Evolutionary conservation across 2,329 filamentous ascomycete genomes (phyloP).

Genomic region (Drechslera avenae): DNA sequence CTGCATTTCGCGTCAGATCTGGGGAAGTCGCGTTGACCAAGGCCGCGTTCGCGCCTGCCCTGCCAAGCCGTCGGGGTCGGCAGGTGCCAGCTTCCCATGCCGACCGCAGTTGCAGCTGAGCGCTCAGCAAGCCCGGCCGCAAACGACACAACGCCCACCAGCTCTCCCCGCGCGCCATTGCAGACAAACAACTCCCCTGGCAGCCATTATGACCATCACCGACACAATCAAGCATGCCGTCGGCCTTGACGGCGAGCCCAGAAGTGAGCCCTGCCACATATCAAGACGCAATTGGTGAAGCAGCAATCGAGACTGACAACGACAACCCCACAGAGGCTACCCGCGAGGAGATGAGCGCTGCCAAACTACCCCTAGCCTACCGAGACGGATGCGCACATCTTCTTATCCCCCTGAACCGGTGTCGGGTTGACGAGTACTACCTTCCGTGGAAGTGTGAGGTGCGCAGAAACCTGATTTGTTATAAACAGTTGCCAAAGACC

Average conservation of each 20-base stretch:
- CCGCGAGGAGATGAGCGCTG: constrained; percentile 91
- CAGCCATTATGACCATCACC: constrained; percentile 49
- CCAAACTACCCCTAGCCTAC: constrained; percentile 85
- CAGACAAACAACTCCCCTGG: constrained; percentile 15
- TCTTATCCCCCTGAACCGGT: constrained; percentile 93
- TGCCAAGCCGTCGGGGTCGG: constrained; percentile 25
- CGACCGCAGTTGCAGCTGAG: constrained; percentile 19
- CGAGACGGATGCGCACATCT: constrained; percentile 95
- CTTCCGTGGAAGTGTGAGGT: constrained; percentile 98
- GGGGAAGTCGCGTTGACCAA: constrained; percentile 22
- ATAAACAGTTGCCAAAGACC: neutral
- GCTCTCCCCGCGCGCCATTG: constrained; percentile 28
- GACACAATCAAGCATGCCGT: constrained; percentile 56
- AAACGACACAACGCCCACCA: constrained; percentile 15
- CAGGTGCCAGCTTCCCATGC: constrained; percentile 20
- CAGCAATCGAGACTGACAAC: constrained; percentile 35
- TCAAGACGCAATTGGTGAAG: constrained; percentile 27
- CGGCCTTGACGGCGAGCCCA: constrained; percentile 48
- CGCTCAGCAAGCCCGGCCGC: constrained; percentile 22
- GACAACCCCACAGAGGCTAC: constrained; percentile 66
- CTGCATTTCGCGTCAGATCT: constrained; percentile 14
- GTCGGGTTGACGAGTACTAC: constrained; percentile 90
- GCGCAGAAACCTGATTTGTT: constrained; percentile 48
- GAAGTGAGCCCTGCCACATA: constrained; percentile 37
- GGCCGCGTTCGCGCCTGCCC: constrained; percentile 23